A percentile compares a stretch with the other conserved stretches of the same genome.
These are phyloP conservation scores for Xylaria sp. DNA, from an alignment of 2,329 filamentous ascomycete species.

Conservation along the genomic window DNA sequence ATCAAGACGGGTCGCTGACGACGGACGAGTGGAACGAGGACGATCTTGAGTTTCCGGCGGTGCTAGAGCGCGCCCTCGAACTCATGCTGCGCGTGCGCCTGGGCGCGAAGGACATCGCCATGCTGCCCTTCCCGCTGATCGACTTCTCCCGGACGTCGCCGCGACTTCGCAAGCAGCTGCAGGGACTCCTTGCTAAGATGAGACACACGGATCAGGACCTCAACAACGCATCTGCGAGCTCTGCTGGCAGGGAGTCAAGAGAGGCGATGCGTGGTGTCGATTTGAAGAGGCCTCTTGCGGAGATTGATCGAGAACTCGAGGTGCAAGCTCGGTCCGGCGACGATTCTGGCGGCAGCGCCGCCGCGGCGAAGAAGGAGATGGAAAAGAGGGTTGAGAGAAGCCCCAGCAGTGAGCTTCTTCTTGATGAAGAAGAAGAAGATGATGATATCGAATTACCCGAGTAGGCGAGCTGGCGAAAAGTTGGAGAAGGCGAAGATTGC, in stretches of 20 bases:
- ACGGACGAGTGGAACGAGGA: conserved; percentile 29
- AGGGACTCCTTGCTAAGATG: conserved; percentile 19
- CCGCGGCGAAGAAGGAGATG: neutral
- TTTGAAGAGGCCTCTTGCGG: neutral
- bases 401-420: neutral
- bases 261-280: conserved; percentile 3
- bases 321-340: neutral
- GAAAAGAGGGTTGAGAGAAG: no score
- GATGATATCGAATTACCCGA: neutral
- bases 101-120: conserved; percentile 39
- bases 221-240: conserved; percentile 2
- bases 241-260: neutral
- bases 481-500: neutral
- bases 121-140: conserved; percentile 47
- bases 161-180: conserved; percentile 26
- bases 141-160: conserved; percentile 36
- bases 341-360: no score
- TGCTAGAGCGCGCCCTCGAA: conserved; percentile 47
- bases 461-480: neutral
- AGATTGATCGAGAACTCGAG: conserved; percentile 29
- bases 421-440: neutral
- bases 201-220: conserved; percentile 36
- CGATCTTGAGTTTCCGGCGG: conserved; percentile 41
- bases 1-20: neutral
- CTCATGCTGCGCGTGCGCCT: conserved; percentile 44